Evolutionary conservation across 2,329 filamentous ascomycete species (phyloP), one percentile per base, ranked within the genome.

Genomic region (Colletotrichum orchidophilum): DNA sequence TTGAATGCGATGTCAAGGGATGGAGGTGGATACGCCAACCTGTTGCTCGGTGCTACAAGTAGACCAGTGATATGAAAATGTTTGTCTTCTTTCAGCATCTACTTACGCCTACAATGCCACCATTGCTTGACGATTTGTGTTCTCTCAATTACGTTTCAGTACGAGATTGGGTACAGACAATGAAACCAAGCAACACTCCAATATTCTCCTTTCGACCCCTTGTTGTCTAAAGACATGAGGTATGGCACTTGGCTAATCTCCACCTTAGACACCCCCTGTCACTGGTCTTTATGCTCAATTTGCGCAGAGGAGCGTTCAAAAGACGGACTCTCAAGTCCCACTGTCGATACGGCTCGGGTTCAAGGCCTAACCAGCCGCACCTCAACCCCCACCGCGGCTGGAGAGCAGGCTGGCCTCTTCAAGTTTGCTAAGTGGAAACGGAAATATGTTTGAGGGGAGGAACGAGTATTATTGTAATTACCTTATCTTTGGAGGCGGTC

Each of bases 81-180:
- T 71, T 63, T 5, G 69, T 61, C 24, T n/a, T 9, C 7, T 46
- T n/a, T 29, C 18, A 15, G 8, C 21, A n/a, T 12, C 15, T 29
- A n/a, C 12, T 2, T 27, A 21, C 0, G 24, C 26, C 2, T 33
- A 9, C 12, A 29, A 21, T 18, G n/a, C 26, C 27, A 46, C 12
- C 50, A 50, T 35, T 35, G 18, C 42, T 29, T 75, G 73, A 76
- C 75, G 72, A 75, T 35, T 62, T 63, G 46, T 49, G 54, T 70
- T 70, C 63, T 35, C 60, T 62, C 65, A 75, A 75, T 69, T 70
- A 81, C 82, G 80, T 81, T 81, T 81, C 79, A 81, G 81, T 80
- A 81, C 80, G 79, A 78, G 78, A 79, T 79, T 82, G 78, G 80
- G 76, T 60, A 26, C 75, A 66, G 68, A 75, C 75, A 55, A 75